phyloP scores from a whole-genome alignment of 2,329 filamentous ascomycete species.

The Penicillium sumatraense region DNA sequence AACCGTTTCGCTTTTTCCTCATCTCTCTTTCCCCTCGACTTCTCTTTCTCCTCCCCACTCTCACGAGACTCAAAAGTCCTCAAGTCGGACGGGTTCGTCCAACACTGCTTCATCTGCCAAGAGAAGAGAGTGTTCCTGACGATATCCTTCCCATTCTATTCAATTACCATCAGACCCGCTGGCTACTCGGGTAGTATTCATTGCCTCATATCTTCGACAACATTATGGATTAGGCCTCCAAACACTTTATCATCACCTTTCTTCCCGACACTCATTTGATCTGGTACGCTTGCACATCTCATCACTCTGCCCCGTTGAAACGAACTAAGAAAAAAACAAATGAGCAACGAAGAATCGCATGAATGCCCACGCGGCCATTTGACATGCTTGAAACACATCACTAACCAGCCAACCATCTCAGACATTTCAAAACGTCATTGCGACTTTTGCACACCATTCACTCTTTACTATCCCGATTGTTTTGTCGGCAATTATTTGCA shows the following conservation, averaged over 20 bases:
- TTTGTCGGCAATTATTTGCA: too few species aligned
- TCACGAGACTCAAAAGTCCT: background rate
- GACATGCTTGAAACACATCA: background rate
- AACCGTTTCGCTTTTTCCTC: slow-evolving; percentile 17
- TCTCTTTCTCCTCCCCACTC: background rate
- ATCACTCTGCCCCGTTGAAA: background rate
- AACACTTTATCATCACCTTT: slow-evolving; percentile 7
- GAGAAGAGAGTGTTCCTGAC: background rate
- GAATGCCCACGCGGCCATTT: background rate
- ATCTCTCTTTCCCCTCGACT: slow-evolving; percentile 2
- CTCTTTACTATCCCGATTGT: slow-evolving; percentile 10
- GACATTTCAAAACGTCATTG: slow-evolving; percentile 7
- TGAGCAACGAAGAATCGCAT: background rate
- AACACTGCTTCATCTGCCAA: background rate
- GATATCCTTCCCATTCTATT: slow-evolving; percentile 8
- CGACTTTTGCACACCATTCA: slow-evolving; percentile 15
- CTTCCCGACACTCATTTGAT: slow-evolving; percentile 16
- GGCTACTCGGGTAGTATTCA: slow-evolving; percentile 5
- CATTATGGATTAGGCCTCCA: slow-evolving; percentile 25
- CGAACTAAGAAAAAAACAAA: background rate
- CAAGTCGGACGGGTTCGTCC: background rate
- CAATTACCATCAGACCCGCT: slow-evolving; percentile 14
- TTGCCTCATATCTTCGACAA: slow-evolving; percentile 14
- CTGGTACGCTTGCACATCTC: slow-evolving; percentile 18
- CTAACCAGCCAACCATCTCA: background rate